phyloP scores from a whole-genome alignment of 2,329 filamentous ascomycete genomes.

The Calonectria leucothoes region DNA sequence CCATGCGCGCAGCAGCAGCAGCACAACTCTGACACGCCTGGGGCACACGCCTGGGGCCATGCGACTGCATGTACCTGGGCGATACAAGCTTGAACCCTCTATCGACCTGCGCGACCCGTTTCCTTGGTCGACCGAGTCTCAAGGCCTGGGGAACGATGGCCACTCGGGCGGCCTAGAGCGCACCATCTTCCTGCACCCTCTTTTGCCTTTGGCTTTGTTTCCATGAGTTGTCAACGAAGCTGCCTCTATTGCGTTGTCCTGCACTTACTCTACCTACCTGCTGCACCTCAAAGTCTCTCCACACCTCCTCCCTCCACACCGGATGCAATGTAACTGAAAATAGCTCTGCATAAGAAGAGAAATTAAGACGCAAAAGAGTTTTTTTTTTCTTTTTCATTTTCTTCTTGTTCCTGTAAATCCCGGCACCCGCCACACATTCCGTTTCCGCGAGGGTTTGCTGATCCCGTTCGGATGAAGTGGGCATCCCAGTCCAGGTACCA shows the following conservation, averaged over 20 bases:
- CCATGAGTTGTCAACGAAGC: constrained; percentile 8
- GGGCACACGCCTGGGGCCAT: background rate
- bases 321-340: constrained; percentile 6
- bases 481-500: background rate
- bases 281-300: constrained; percentile 7
- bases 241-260: constrained; percentile 8
- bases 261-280: constrained; percentile 10
- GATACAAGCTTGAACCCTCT: constrained; percentile 27
- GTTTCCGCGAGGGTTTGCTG: constrained; percentile 6
- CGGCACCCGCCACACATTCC: background rate
- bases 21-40: constrained; percentile 6
- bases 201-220: constrained; percentile 5
- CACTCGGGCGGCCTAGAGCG: constrained; percentile 36
- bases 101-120: background rate
- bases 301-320: background rate
- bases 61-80: constrained; percentile 24
- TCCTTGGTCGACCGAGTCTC: constrained; percentile 21
- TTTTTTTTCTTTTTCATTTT: background rate
- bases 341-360: background rate
- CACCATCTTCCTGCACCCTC: constrained; percentile 27
- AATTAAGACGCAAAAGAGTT: background rate
- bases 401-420: constrained; percentile 1
- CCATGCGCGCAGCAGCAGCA: background rate
- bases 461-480: constrained; percentile 11
- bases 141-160: constrained; percentile 27